Evolutionary conservation across 163 green algal species (phyloP), one percentile per base, ranked within the genome.

Genomic region (Scenedesmus sp.): DNA sequence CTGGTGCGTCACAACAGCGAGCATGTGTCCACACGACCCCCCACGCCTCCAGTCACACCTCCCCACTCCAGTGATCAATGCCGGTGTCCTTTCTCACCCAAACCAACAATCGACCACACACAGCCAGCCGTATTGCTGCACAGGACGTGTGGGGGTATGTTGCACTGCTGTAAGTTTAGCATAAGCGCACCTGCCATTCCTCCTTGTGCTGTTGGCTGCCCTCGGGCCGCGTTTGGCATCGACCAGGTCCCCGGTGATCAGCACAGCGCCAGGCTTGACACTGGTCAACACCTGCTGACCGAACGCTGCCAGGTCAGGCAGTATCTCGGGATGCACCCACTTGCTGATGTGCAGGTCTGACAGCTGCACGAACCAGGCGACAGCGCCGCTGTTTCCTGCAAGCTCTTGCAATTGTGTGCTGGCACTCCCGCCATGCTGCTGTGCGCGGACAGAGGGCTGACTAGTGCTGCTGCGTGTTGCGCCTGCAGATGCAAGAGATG

Each of bases 181-280:
- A 76, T 22, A 37, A 33, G 81, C 97, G 94, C 18, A 88, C 87
- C 91, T 94, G 35, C 97, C 97, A 98, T 89, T 98, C 97, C 2
- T 81, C 79, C 24, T 94, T 86, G 51, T 94, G 59, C 89, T 98
- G 97, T 3, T 84, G 37, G 22, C 93, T 93, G 16, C 89, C 91
- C 51, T 94, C 93, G 0, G 73, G 24, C 22, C 43, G 53, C 16
- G 89, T 94, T 97, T 98, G 16, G 87, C 92, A 91, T 98, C 95
- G 2, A 94, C 95, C 0, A 98, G 82, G 90, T 98, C 96, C 0
- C 96, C 96, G 0, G 94, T 98, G 18, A 97, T 56, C 20, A 97
- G 53, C 13, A 95, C 59, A 0, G 92, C 93, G 0, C 78, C 56
- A 20, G 95, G 93, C 4, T 73, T 70, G 33, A 95, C 70, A 0